A percentile compares a stretch with the other conserved stretches of the same genome.
Conservation (phyloP, 2,329 filamentous ascomycete species). For the Penicillium sp. region DNA sequence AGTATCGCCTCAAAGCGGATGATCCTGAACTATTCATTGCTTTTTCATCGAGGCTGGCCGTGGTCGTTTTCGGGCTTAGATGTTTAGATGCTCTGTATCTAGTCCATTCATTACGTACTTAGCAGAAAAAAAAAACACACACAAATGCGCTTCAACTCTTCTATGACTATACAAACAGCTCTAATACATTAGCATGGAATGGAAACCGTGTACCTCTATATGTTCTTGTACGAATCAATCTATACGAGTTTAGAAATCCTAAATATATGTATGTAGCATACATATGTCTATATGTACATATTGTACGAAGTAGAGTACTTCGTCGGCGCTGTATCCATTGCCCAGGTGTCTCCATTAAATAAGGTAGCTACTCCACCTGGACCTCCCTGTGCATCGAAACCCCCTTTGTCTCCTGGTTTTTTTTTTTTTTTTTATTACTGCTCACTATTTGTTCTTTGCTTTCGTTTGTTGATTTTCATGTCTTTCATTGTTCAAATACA, state of each 20-base stretch:
- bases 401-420: not conserved
- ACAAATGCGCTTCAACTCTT: too few species aligned
- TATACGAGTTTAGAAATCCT: not conserved
- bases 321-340: not conserved
- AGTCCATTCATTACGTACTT: too few species aligned
- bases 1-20: too few species aligned
- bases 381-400: not conserved
- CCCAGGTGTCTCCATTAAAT: not conserved
- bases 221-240: conserved; percentile 4
- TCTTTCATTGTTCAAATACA: not conserved
- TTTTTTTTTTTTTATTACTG: not conserved
- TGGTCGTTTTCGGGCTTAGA: too few species aligned
- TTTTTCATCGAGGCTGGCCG: too few species aligned
- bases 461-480: not conserved
- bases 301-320: not conserved
- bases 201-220: not conserved
- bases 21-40: too few species aligned
- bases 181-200: not conserved
- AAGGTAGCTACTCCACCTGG: not conserved
- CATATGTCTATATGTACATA: not conserved
- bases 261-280: not conserved
- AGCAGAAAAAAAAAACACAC: too few species aligned
- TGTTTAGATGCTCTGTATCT: too few species aligned
- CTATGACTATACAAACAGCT: too few species aligned
- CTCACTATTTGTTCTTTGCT: not conserved